Percentiles rank a stretch among this genome's conserved stretches.
Conservation (phyloP, 2,329 filamentous ascomycete species). For the Neobulgaria alba region DNA sequence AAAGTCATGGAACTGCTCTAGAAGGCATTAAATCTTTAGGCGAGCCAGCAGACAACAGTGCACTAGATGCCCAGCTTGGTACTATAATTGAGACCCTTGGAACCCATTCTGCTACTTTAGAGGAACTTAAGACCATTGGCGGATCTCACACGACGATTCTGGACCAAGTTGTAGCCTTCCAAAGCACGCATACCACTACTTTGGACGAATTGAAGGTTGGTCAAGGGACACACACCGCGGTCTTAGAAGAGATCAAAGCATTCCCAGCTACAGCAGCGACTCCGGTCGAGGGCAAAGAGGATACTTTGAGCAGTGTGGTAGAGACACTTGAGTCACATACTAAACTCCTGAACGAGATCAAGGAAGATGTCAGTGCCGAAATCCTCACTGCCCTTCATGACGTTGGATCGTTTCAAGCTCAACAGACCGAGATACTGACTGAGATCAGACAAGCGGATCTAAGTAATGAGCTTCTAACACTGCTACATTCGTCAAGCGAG, state of each 20-base stretch:
- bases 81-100: constrained; percentile 5
- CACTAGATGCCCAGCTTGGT: constrained; percentile 12
- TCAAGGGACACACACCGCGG: constrained; percentile 4
- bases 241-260: constrained; percentile 4
- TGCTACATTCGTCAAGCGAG: constrained; percentile 21
- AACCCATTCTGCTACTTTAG: constrained; percentile 11
- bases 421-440: constrained; percentile 15
- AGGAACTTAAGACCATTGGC: constrained; percentile 14
- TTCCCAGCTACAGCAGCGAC: neutral
- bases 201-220: constrained; percentile 16
- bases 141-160: constrained; percentile 3
- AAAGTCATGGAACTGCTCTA: constrained; percentile 1
- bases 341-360: constrained; percentile 23
- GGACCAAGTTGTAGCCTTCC: constrained; percentile 1
- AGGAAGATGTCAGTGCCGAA: constrained; percentile 26
- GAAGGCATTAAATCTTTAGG: no score
- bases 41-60: neutral
- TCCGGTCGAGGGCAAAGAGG: neutral
- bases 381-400: constrained; percentile 26
- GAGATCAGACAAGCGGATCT: constrained; percentile 25
- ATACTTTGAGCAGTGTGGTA: constrained; percentile 14
- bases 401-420: constrained; percentile 15
- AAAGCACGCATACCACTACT: constrained; percentile 1
- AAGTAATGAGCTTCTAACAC: constrained; percentile 26
- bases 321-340: constrained; percentile 18